Base-by-base conservation (phyloP, 768 basidiomycete species). In the Kwoniella sp. region DNA sequence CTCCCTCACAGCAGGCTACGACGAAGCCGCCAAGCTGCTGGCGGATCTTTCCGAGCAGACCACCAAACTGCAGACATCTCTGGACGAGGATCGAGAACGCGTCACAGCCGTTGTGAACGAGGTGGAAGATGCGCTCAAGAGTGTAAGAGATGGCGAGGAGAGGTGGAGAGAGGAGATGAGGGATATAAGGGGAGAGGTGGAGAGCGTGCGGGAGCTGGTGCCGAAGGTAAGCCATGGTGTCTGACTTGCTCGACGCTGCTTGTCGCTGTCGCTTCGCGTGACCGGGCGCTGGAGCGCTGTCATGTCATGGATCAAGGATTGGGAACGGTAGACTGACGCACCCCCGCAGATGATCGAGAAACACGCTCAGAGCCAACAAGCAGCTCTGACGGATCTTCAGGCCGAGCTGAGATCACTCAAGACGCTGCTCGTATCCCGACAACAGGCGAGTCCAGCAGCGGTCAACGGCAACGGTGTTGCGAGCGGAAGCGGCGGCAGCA, bases 381-480 rank as follows among this genome's bases (percentile, higher is more conserved):
- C 86, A 54, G 88, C 89, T 1, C 79, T 96, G 12, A 76, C 80
- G 46, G 93, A 96, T 63, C 79, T 98, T 11, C 91, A 95, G 63
- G 84, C 89, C 61, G 93, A 98, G 69, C 80, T 98, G 65, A 90
- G 91, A 68, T 96, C 92, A 0, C 78, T 98, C 56, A 96, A 96
- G 73, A 83, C 91, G 0, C 79, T 98, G 22, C 77, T 96, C 7
- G 79, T 92, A 7, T 88, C 83, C 59, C 83, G 85, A 15, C 72
- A 57, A 59, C 58, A 42, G n/a, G n/a, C n/a, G n/a, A 77, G 81
- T 0, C 79, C 84, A n/a, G 12, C 37, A 38, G 19, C 37, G 28
- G 29, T 46, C 39, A 38, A 29, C 26, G 25, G 29, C 25, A 39
- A 47, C 6, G 12, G 59, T 77, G 19, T 71, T 17, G 41, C 3